Evolutionary conservation across 164 flowering plant species (phyloP).

Genomic region (Chloranthus sessilifolius): DNA sequence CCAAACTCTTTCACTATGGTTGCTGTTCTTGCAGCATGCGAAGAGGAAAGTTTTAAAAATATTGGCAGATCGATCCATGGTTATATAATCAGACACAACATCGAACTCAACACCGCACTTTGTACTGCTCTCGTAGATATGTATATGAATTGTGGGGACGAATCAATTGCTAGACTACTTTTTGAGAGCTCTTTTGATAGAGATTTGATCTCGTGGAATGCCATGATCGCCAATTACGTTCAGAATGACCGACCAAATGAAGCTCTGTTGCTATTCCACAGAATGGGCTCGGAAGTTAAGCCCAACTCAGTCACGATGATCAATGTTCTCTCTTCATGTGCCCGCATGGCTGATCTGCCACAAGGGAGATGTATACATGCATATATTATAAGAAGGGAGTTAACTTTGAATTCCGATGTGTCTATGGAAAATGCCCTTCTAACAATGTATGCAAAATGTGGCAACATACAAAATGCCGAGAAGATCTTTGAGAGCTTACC

Average conservation of each 20-base stretch:
- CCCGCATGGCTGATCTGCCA: conserved; percentile 34
- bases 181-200: conserved; percentile 34
- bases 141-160: conserved; percentile 50
- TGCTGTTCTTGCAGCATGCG: conserved; percentile 33
- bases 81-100: conserved; percentile 29
- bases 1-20: conserved; percentile 47
- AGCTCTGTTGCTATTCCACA: conserved; percentile 36
- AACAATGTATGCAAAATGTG: conserved; percentile 61
- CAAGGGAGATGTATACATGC: conserved; percentile 48
- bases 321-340: conserved; percentile 38
- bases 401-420: conserved; percentile 14
- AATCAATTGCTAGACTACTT: conserved; percentile 25
- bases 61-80: conserved; percentile 45
- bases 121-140: conserved; percentile 48
- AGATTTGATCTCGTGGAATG: conserved; percentile 64
- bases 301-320: conserved; percentile 41
- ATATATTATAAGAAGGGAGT: conserved; percentile 24
- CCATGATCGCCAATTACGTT: conserved; percentile 42
- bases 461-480: conserved; percentile 36
- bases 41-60: conserved; percentile 16
- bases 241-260: conserved; percentile 24
- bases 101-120: conserved; percentile 29
- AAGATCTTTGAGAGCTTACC: conserved; percentile 25
- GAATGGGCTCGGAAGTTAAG: conserved; percentile 34
- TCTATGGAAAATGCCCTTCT: conserved; percentile 43